Evolutionary conservation across 805 yeast genomes (phyloP), one percentile per base, ranked within the genome.

Genomic region (Wickerhamiella nectarea): DNA sequence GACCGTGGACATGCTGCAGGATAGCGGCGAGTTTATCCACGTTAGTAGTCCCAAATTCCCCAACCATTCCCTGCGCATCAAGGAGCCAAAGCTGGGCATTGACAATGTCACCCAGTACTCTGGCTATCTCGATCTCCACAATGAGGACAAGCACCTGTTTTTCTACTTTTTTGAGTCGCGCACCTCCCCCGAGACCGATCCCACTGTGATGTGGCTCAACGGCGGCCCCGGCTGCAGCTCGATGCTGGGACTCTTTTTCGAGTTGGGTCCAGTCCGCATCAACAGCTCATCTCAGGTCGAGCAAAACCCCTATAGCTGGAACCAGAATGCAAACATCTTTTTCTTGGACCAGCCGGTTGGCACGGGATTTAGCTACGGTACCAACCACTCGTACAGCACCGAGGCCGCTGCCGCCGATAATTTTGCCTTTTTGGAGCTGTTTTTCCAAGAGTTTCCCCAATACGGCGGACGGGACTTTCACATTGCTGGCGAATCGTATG

Each of bases 221-320:
- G 95, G 95, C 53, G 95, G 95, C 14, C 95, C 95, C 36, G 95
- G 95, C 3, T 85, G 95, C 64, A 81, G 93, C 12, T 82, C 94
- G 9, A 64, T 83, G 64, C 82, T 93, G 11, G 94, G 94, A 0
- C 70, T 82, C 52, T 80, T 84, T 58, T 82, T 83, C 59, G 95
- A 85, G 60, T 70, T 84, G 54, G 94, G 95, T 22, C 89, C 94
- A 12, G 70, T 93, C 2, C 68, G 77, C 18, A 76, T 84, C 49
- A 72, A 68, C 46, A 62, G 72, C 36, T 71, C 77, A 21, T 43
- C 77, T 47, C 71, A 72, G 54, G 87, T 87, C 18, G 68, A 71
- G 34, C 64, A 65, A 62, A 84, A 84, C 66, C 86, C 86, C 18
- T 65, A 76, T 63, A 73, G 91, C 7, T 84, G 95, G 95, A 84